phyloP scores from a whole-genome alignment of 164 flowering plant genomes.

The Protea cynaroides region DNA sequence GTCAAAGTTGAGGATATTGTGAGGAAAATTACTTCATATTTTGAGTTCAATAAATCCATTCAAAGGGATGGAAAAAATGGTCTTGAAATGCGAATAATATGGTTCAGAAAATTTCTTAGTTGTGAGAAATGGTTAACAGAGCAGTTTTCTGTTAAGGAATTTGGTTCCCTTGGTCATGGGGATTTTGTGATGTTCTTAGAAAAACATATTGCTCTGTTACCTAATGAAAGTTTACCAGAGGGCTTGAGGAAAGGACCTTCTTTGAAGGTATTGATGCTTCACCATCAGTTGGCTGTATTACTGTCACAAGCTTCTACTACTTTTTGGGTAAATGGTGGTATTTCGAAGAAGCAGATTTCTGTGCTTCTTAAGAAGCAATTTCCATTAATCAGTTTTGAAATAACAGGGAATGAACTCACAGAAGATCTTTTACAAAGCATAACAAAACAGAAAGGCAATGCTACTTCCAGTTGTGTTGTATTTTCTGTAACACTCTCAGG shows the following conservation, averaged over 20 bases:
- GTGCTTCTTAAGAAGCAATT: slow-evolving; percentile 61
- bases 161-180: slow-evolving; percentile 68
- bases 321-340: slow-evolving; percentile 29
- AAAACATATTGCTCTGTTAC: slow-evolving; percentile 37
- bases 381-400: slow-evolving; percentile 48
- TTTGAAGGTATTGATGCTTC: slow-evolving; percentile 51
- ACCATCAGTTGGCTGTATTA: slow-evolving; percentile 43
- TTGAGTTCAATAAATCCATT: slow-evolving; percentile 26
- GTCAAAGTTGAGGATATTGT: slow-evolving; percentile 52
- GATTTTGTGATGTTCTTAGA: slow-evolving; percentile 58
- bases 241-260: slow-evolving; percentile 22
- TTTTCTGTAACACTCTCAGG: slow-evolving; percentile 58
- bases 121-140: slow-evolving; percentile 65
- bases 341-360: slow-evolving; percentile 42
- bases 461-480: slow-evolving; percentile 42
- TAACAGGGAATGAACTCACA: slow-evolving; percentile 29
- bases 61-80: slow-evolving; percentile 18
- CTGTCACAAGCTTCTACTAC: slow-evolving; percentile 58
- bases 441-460: slow-evolving; percentile 21
- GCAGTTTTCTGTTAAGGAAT: slow-evolving; percentile 57
- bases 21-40: slow-evolving; percentile 33
- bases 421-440: slow-evolving; percentile 29
- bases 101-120: slow-evolving; percentile 37
- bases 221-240: slow-evolving; percentile 27
- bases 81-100: slow-evolving; percentile 21